These are phyloP conservation scores for Leccinum fallax DNA, from an alignment of 1,284 basidiomycete species.

Conservation along the genomic window DNA sequence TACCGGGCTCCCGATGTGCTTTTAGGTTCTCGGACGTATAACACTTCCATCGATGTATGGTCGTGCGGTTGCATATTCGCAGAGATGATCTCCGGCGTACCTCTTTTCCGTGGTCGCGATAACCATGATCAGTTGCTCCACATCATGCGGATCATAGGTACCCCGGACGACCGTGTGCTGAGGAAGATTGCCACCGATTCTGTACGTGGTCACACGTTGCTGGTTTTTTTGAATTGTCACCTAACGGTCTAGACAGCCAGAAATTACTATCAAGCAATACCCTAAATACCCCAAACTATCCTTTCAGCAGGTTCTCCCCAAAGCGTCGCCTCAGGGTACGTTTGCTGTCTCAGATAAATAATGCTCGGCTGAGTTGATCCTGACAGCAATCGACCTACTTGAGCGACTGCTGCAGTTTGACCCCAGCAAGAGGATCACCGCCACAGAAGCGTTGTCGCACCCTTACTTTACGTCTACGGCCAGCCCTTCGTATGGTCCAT, in stretches of 20 bases:
- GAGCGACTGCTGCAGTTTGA: conserved; percentile 97
- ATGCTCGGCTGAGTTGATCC: conserved; percentile 11
- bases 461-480: conserved; percentile 83
- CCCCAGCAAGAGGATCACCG: conserved; percentile 89
- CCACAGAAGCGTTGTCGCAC: conserved; percentile 90
- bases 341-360: background rate
- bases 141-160: conserved; percentile 97
- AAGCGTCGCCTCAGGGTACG: conserved; percentile 86
- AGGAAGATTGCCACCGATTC: conserved; percentile 92
- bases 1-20: conserved; percentile 99
- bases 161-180: conserved; percentile 88
- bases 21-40: conserved; percentile 96
- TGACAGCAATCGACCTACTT: conserved; percentile 87
- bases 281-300: conserved; percentile 92
- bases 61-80: conserved; percentile 99
- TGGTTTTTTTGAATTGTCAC: conserved; percentile 6
- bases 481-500: conserved; percentile 48
- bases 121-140: conserved; percentile 98
- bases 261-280: conserved; percentile 86
- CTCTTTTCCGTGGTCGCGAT: conserved; percentile 95
- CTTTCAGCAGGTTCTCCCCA: conserved; percentile 87
- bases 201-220: conserved; percentile 47
- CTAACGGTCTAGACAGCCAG: conserved; percentile 61
- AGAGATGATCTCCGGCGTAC: conserved; percentile 97
- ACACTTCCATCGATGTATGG: conserved; percentile 99